phyloP scores from a whole-genome alignment of 139 green algal species.

The Deuterostichococcus epilithicus region DNA sequence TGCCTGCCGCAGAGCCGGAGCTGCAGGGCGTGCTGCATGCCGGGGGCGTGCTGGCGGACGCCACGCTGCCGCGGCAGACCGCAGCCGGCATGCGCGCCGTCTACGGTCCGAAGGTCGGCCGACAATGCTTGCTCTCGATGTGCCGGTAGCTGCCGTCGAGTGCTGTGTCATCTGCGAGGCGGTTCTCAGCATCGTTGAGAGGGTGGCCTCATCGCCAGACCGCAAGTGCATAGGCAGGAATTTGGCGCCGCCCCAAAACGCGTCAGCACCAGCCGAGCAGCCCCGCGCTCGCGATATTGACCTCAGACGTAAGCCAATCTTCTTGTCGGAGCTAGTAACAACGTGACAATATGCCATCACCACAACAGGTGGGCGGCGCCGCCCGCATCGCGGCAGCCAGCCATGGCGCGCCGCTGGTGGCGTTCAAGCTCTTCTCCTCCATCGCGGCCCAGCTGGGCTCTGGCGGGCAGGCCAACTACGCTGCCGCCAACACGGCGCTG shows the following conservation, averaged over 20 bases:
- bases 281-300: too few species aligned
- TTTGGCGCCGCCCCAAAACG: too few species aligned
- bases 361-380: neutral
- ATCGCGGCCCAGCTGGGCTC: conserved; percentile 36
- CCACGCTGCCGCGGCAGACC: conserved; percentile 21
- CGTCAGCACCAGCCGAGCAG: too few species aligned
- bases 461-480: conserved; percentile 48
- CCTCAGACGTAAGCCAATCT: too few species aligned
- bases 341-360: neutral
- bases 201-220: too few species aligned
- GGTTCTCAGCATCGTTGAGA: too few species aligned
- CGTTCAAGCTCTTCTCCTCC: conserved; percentile 33
- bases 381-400: neutral
- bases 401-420: neutral
- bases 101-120: conserved; percentile 29
- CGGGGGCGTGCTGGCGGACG: conserved; percentile 32
- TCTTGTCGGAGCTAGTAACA: neutral
- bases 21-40: conserved; percentile 39
- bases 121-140: too few species aligned
- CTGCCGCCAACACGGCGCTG: conserved; percentile 36
- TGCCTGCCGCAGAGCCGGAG: conserved; percentile 2
- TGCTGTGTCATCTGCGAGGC: too few species aligned
- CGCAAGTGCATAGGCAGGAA: too few species aligned
- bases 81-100: conserved; percentile 3
- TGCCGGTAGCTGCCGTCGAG: too few species aligned